A percentile compares a stretch with the other conserved stretches of the same genome.
Conservation (phyloP, 768 basidiomycete genomes). For the Pleurotus ostreatus region DNA sequence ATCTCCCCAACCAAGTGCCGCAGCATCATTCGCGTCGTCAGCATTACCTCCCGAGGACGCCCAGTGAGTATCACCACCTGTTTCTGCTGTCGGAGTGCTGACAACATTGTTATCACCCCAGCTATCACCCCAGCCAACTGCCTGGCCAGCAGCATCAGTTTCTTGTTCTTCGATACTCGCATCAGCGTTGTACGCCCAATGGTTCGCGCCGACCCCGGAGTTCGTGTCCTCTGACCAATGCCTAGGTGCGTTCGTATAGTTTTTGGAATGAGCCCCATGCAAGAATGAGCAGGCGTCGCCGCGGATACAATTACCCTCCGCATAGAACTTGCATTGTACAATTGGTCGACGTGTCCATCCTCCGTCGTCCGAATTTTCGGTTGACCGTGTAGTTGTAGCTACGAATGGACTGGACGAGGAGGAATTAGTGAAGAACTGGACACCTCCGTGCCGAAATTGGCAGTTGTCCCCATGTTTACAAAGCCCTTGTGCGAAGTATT, state of each 20-base stretch:
- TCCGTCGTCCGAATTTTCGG: neutral
- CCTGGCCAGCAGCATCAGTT: neutral
- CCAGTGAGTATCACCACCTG: conserved; percentile 14
- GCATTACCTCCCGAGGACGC: conserved; percentile 7
- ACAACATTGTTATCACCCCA: too few relatives aligned
- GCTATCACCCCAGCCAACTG: conserved; percentile 2
- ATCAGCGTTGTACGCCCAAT: neutral
- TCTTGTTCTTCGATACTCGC: too few relatives aligned
- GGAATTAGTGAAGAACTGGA: conserved; percentile 26
- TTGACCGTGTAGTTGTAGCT: conserved; percentile 2
- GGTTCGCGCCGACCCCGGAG: neutral
- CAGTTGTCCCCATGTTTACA: conserved; percentile 30
- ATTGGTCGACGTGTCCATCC: neutral
- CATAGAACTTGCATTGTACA: conserved; percentile 10
- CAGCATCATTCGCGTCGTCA: neutral
- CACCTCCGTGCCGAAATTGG: conserved; percentile 29
- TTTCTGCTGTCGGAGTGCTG: neutral
- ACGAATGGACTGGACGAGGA: conserved; percentile 17
- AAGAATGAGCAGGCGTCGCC: conserved; percentile 8
- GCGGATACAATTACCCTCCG: conserved; percentile 3
- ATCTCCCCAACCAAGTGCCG: conserved; percentile 1
- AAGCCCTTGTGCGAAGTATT: conserved; percentile 30
- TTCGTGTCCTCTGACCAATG: conserved; percentile 5
- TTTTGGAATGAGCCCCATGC: neutral
- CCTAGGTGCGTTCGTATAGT: neutral